A percentile compares a stretch with the other conserved stretches of the same genome.
Evolutionary conservation across 352 stramenopile genomes (phyloP).

Genomic region (Pythium vanterpoolii): DNA sequence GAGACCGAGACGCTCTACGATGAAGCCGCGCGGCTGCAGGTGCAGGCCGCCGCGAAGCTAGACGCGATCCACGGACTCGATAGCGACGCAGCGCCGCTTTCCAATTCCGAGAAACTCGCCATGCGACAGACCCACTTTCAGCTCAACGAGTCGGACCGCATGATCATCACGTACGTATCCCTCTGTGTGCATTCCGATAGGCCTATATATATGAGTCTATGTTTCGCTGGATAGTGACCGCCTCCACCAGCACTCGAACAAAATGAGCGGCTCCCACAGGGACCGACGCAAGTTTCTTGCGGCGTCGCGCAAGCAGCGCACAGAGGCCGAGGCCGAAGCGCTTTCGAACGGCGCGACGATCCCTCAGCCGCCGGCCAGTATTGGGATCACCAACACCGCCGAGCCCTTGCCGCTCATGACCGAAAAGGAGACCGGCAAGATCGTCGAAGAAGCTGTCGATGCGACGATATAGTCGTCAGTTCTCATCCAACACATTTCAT

Average conservation of each 20-base stretch:
- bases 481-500: neutral
- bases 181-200: too few species aligned
- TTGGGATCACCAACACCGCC: too few species aligned
- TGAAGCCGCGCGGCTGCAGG: slow-evolving; percentile 57
- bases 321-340: slow-evolving; percentile 25
- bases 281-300: slow-evolving; percentile 74
- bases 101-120: slow-evolving; percentile 18
- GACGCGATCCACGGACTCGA: slow-evolving; percentile 51
- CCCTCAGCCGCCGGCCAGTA: slow-evolving; percentile 6
- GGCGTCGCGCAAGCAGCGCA: slow-evolving; percentile 29
- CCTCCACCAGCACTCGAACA: slow-evolving; percentile 74
- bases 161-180: slow-evolving; percentile 66
- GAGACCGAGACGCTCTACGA: slow-evolving; percentile 64
- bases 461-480: slow-evolving; percentile 52
- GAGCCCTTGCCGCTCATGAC: slow-evolving; percentile 3
- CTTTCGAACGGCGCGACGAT: slow-evolving; percentile 13
- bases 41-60: slow-evolving; percentile 61
- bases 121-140: slow-evolving; percentile 73
- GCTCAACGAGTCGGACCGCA: slow-evolving; percentile 47
- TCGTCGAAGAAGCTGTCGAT: slow-evolving; percentile 40
- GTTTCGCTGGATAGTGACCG: slow-evolving; percentile 37
- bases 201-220: neutral
- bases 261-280: slow-evolving; percentile 51
- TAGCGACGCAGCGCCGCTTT: slow-evolving; percentile 36
- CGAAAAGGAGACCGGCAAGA: slow-evolving; percentile 32